Conservation (phyloP, 2,329 filamentous ascomycete species). For the Fusarium hainanense region DNA sequence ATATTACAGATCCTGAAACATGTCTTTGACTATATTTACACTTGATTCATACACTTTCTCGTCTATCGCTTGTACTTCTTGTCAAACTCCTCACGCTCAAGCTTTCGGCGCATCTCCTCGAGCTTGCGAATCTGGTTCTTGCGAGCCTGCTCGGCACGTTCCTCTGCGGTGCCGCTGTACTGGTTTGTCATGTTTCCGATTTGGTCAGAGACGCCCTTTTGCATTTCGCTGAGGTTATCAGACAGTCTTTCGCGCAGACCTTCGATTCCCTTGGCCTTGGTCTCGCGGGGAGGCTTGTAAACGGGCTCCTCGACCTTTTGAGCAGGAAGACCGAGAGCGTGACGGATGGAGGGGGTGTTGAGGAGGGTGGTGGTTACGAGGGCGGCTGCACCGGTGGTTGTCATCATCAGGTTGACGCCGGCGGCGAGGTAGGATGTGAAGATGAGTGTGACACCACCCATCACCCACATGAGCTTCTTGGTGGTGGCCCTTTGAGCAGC, state of each 20-base stretch:
- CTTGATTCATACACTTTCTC: slow-evolving; percentile 24
- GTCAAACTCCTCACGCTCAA: slow-evolving; percentile 54
- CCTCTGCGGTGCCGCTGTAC: slow-evolving; percentile 48
- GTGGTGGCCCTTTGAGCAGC: slow-evolving; percentile 51
- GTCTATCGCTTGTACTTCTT: slow-evolving; percentile 54
- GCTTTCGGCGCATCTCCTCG: slow-evolving; percentile 51
- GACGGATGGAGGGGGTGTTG: slow-evolving; percentile 54
- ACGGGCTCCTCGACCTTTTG: slow-evolving; percentile 44
- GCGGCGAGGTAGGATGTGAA: slow-evolving; percentile 61
- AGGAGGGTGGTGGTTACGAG: slow-evolving; percentile 53
- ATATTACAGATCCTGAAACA: slow-evolving; percentile 33
- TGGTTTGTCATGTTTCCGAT: slow-evolving; percentile 52
- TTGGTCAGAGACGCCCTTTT: slow-evolving; percentile 52
- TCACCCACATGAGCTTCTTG: slow-evolving; percentile 57
- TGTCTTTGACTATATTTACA: slow-evolving; percentile 37
- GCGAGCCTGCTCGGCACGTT: slow-evolving; percentile 52
- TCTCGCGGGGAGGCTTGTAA: slow-evolving; percentile 53
- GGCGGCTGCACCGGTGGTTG: slow-evolving; percentile 54
- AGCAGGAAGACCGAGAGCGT: slow-evolving; percentile 52
- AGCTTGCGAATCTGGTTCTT: slow-evolving; percentile 51
- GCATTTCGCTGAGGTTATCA: slow-evolving; percentile 51
- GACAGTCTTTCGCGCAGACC: slow-evolving; percentile 50
- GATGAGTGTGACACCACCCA: slow-evolving; percentile 58
- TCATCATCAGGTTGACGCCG: slow-evolving; percentile 61
- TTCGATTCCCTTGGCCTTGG: slow-evolving; percentile 35